Evolutionary conservation across 140 eudicot genomes (phyloP).

Genomic region (Flaveria floridana): DNA sequence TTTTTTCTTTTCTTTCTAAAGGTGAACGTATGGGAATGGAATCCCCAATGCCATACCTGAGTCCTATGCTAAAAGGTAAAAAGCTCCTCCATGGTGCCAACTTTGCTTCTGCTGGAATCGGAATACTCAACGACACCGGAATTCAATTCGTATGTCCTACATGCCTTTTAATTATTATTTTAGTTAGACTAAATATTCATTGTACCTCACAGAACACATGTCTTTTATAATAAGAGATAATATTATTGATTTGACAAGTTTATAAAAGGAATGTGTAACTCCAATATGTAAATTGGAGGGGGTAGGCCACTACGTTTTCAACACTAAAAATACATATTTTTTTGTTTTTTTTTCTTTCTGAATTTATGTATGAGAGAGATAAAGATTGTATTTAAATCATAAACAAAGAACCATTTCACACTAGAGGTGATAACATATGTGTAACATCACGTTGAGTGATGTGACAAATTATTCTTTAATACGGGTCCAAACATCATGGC

Average conservation of each 20-base stretch:
- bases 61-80: constrained; percentile 40
- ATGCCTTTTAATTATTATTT: neutral
- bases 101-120: constrained; percentile 62
- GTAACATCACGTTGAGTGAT: neutral
- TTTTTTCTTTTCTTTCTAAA: constrained; percentile 11
- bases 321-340: no score
- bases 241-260: no score
- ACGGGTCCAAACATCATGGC: constrained; percentile 3
- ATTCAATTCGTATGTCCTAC: constrained; percentile 48
- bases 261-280: no score
- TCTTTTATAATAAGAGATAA: no score
- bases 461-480: neutral
- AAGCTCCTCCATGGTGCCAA: constrained; percentile 48
- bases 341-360: no score
- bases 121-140: constrained; percentile 55
- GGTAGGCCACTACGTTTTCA: no score
- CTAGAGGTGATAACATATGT: neutral
- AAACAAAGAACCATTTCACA: no score
- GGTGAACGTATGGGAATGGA: constrained; percentile 51
- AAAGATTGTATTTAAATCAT: no score
- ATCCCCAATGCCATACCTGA: constrained; percentile 52
- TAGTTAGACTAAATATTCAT: no score
- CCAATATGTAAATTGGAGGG: no score
- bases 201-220: no score
- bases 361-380: no score